phyloP scores from a whole-genome alignment of 805 yeast species.

The Hyphopichia homilentoma region DNA sequence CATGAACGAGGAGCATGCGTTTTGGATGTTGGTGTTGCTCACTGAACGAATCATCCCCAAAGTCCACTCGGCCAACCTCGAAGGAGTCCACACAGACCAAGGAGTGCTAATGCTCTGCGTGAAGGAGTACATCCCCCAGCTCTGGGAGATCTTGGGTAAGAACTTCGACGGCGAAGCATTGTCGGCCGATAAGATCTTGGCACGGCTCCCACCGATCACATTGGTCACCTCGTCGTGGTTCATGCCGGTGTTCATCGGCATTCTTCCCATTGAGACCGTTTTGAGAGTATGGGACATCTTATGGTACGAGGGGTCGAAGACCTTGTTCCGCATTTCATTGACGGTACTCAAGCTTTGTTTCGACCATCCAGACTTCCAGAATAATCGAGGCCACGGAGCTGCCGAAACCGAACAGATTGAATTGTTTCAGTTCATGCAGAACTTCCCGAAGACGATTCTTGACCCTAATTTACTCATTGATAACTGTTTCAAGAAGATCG shows the following conservation, averaged over 20 bases:
- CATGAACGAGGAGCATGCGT: constrained; percentile 84
- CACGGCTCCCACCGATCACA: constrained; percentile 83
- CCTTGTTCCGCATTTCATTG: constrained; percentile 76
- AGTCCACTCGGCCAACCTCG: constrained; percentile 82
- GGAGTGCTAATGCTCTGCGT: constrained; percentile 89
- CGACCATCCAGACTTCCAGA: constrained; percentile 56
- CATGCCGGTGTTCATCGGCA: constrained; percentile 93
- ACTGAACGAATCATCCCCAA: constrained; percentile 86
- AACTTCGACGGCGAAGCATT: constrained; percentile 36
- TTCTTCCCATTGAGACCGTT: constrained; percentile 83
- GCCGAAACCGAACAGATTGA: constrained; percentile 41
- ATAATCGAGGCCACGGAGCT: constrained; percentile 14
- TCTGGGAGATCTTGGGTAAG: constrained; percentile 58
- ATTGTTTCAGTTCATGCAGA: constrained; percentile 81
- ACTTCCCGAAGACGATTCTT: constrained; percentile 65
- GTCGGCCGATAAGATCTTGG: constrained; percentile 51
- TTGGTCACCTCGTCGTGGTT: constrained; percentile 97
- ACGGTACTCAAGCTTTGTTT: constrained; percentile 69
- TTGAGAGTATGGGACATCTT: constrained; percentile 92
- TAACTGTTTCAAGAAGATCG: constrained; percentile 68
- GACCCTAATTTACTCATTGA: constrained; percentile 71
- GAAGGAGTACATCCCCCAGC: constrained; percentile 75
- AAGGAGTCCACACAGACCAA: constrained; percentile 93
- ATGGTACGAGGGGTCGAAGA: constrained; percentile 87
- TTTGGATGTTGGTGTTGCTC: constrained; percentile 93